phyloP scores from a whole-genome alignment of 306 rosid species.

The Begonia masoniana region DNA sequence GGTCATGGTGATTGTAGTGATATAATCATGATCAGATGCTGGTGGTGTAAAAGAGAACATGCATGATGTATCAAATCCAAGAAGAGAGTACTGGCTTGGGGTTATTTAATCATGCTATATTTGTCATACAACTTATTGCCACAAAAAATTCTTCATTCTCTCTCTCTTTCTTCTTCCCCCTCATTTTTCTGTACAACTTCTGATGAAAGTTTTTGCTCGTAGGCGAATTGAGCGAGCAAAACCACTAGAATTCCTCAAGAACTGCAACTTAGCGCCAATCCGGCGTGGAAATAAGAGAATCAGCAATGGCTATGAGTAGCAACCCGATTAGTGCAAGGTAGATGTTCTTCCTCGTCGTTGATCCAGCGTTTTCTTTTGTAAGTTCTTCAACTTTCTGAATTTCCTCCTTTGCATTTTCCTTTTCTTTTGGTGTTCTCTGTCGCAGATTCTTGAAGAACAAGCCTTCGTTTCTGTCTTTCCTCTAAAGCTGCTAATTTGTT shows the following conservation, averaged over 20 bases:
- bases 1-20: conserved; percentile 51
- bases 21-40: conserved; percentile 28
- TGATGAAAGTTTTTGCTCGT: conserved; percentile 58
- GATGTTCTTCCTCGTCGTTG: conserved; percentile 49
- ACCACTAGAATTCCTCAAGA: conserved; percentile 62
- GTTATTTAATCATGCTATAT: conserved; percentile 43
- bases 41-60: conserved; percentile 45
- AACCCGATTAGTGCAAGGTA: conserved; percentile 63
- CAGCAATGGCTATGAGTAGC: conserved; percentile 33
- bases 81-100: conserved; percentile 47
- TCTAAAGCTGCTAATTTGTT: conserved; percentile 38
- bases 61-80: conserved; percentile 69
- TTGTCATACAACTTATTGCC: conserved; percentile 10
- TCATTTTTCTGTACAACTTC: conserved; percentile 25
- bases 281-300: conserved; percentile 44
- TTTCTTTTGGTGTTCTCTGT: conserved; percentile 37
- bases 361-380: conserved; percentile 45
- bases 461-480: conserved; percentile 67
- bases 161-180: conserved; percentile 24
- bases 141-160: conserved; percentile 25
- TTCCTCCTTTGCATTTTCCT: conserved; percentile 43
- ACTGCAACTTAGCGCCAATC: conserved; percentile 65
- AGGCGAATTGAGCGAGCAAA: conserved; percentile 51
- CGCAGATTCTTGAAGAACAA: conserved; percentile 70
- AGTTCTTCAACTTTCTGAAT: conserved; percentile 43